Evolutionary conservation across 345 rosid genomes (phyloP).

Genomic region (Litchi chinensis): DNA sequence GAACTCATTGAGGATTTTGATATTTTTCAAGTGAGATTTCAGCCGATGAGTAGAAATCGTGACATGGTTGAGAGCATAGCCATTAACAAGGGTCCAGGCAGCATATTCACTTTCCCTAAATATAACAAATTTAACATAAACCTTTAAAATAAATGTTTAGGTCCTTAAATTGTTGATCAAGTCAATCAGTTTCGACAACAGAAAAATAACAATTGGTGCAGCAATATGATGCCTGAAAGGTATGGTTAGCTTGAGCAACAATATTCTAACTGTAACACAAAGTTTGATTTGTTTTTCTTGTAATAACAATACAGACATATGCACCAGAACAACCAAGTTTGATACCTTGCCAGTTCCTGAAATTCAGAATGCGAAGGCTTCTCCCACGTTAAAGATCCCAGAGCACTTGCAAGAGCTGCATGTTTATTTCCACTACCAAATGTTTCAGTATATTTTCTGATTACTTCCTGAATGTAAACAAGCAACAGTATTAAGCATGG

Average conservation of each 20-base stretch:
- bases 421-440: slow-evolving; percentile 65
- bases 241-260: background rate
- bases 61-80: slow-evolving; percentile 89
- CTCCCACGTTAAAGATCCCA: slow-evolving; percentile 83
- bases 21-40: slow-evolving; percentile 60
- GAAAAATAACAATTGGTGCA: background rate
- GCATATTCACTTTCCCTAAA: slow-evolving; percentile 88
- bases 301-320: background rate
- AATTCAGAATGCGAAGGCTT: slow-evolving; percentile 75
- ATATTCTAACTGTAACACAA: background rate
- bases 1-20: slow-evolving; percentile 57
- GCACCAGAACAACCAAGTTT: slow-evolving; percentile 1
- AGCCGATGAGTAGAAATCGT: slow-evolving; percentile 77
- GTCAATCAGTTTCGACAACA: background rate
- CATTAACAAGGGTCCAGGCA: slow-evolving; percentile 92
- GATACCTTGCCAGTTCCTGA: slow-evolving; percentile 77
- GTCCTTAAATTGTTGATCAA: background rate
- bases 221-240: background rate
- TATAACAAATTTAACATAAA: background rate
- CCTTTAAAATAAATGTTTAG: background rate
- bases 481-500: slow-evolving; percentile 12
- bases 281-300: background rate
- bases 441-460: slow-evolving; percentile 54
- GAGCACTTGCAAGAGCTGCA: slow-evolving; percentile 78
- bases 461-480: slow-evolving; percentile 63